Evolutionary conservation across 2,329 filamentous ascomycete genomes (phyloP).

Genomic region (Ophiostoma quercus): DNA sequence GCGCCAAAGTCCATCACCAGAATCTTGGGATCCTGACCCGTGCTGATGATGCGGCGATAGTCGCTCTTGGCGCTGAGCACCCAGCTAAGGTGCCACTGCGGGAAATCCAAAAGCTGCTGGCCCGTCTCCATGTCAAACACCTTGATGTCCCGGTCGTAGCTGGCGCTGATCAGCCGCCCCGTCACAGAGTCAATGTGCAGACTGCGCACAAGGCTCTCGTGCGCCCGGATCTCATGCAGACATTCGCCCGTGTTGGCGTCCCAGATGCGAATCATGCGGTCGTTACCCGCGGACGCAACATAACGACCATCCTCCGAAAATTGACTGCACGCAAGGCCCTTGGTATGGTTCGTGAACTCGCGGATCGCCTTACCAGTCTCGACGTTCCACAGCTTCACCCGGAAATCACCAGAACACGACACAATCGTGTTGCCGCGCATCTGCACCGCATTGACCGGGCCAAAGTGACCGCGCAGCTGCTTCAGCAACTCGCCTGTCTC

Average conservation of each 20-base stretch:
- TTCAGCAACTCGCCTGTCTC: constrained; percentile 68
- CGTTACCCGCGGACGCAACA: constrained; percentile 90
- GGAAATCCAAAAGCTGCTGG: constrained; percentile 72
- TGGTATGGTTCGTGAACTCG: constrained; percentile 84
- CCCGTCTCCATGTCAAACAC: constrained; percentile 86
- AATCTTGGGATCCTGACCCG: constrained; percentile 88
- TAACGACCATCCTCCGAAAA: constrained; percentile 93
- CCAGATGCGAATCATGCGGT: constrained; percentile 93
- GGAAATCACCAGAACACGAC: constrained; percentile 87
- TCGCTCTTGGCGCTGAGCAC: constrained; percentile 94
- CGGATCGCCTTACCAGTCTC: constrained; percentile 82
- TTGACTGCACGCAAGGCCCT: constrained; percentile 90
- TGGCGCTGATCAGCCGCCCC: constrained; percentile 80
- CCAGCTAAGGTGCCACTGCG: constrained; percentile 96
- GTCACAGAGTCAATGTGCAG: constrained; percentile 86
- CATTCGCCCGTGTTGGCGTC: constrained; percentile 86
- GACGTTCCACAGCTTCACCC: constrained; percentile 93
- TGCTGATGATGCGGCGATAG: constrained; percentile 89
- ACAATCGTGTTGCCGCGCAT: constrained; percentile 89
- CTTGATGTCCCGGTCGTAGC: constrained; percentile 93
- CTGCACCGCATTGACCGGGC: constrained; percentile 94
- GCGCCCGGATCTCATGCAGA: constrained; percentile 73
- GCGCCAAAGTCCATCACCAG: constrained; percentile 88
- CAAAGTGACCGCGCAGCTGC: constrained; percentile 76
- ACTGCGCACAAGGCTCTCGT: constrained; percentile 79